Percentiles rank a stretch among this genome's conserved stretches.
Conservation (phyloP, 441 rosid species). For the Viola pubescens region DNA sequence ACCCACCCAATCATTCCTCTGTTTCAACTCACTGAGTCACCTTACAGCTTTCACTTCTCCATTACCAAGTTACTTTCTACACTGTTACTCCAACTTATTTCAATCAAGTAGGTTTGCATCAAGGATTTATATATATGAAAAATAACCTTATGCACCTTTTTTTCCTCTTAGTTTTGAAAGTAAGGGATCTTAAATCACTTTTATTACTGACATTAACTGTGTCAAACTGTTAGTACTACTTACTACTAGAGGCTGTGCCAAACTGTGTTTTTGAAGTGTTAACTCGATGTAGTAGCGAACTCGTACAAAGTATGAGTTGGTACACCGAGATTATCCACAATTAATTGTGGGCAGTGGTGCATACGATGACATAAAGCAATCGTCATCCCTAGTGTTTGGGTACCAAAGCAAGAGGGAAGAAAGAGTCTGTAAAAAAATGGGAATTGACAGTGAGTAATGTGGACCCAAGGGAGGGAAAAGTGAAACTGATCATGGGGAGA, state of each 20-base stretch:
- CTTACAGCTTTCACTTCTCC: no score
- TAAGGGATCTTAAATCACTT: no score
- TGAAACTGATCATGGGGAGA: conserved; percentile 9
- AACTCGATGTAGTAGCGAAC: not conserved
- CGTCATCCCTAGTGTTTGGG: conserved; percentile 25
- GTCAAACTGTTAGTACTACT: no score
- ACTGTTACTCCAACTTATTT: no score
- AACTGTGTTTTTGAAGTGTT: no score
- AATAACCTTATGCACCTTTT: no score
- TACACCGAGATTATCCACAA: not conserved
- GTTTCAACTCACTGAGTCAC: conserved; percentile 8
- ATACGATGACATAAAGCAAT: conserved; percentile 59
- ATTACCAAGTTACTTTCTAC: no score
- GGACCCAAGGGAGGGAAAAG: conserved; percentile 1
- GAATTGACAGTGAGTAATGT: conserved; percentile 11
- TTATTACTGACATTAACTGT: no score
- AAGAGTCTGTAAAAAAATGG: not conserved
- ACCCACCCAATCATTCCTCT: conserved; percentile 21
- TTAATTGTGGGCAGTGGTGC: conserved; percentile 9
- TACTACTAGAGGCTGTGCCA: no score
- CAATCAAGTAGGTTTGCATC: no score
- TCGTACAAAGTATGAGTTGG: not conserved
- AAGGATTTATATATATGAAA: no score
- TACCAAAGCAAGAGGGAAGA: not conserved
- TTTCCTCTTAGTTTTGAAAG: no score